Base-by-base conservation (phyloP, 768 basidiomycete genomes). In the Mycena olivaceomarginata region DNA sequence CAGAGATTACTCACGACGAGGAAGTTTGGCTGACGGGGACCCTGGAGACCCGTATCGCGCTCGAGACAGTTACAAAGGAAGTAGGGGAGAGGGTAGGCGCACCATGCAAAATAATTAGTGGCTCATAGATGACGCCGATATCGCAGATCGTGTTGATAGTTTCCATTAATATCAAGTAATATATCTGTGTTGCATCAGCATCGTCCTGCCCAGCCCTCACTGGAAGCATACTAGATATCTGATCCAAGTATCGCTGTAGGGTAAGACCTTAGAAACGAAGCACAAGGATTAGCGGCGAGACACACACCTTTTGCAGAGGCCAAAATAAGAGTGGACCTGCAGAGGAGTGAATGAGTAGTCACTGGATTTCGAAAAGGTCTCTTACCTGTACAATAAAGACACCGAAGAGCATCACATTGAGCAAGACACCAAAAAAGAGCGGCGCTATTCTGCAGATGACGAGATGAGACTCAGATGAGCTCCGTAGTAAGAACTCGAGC, bases 361-460 rank as follows among this genome's bases (percentile, higher is more conserved):
- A 20, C 5, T 6, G 8, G 3, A 22, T 43, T 20, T 4, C 6
- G 31, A 11, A n/a, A 37, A 0, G 59, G 15, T 25, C 31, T 9
- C 51, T 5, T n/a, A 76, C 74, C 78, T 76, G 75, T 57, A 76
- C 69, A 12, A 79, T 40, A 43, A 77, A 79, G 45, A 79, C 75
- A 13, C 75, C 78, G 25, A 74, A 64, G 5, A 79, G 69, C 57
- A 79, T 15, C 20, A 56, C 72, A 60, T 79, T 79, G n/a, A 79
- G 20, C n/a, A 79, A 37, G 64, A 79, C 78, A 43, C 78, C 78
- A 16, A 79, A 43, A 8, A 79, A 62, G 5, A 79, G 75, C 13
- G 75, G 78, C 25, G 74, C 74, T 25, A 76, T 72, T 41, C 77
- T 78, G 60, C 9, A 5, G 59, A 11, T 45, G 16, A 22, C 25